These are phyloP conservation scores for Cenchrus purpureus DNA, from an alignment of 176 grass and related monocot genomes.

Conservation along the genomic window DNA sequence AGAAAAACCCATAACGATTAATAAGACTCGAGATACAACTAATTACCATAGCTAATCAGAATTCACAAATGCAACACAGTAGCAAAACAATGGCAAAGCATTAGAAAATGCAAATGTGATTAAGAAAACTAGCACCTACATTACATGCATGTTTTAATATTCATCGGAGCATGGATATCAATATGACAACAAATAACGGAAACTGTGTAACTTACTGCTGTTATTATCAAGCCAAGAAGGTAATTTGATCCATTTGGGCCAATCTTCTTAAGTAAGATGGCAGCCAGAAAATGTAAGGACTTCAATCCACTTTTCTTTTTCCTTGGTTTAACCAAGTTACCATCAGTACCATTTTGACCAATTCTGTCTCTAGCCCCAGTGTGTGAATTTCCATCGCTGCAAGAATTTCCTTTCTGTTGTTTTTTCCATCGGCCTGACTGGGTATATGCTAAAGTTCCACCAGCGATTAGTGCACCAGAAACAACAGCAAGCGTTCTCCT, in stretches of 20 bases:
- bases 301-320: constrained; percentile 66
- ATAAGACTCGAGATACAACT: background rate
- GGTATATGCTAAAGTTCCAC: constrained; percentile 78
- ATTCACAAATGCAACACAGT: background rate
- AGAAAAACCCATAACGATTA: background rate
- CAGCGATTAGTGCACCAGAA: constrained; percentile 78
- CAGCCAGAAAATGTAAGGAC: constrained; percentile 86
- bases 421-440: constrained; percentile 50
- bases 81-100: background rate
- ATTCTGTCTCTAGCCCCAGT: constrained; percentile 29
- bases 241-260: constrained; percentile 68
- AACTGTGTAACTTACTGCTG: constrained; percentile 56
- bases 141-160: constrained; percentile 9
- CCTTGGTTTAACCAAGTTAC: constrained; percentile 56
- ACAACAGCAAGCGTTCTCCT: constrained; percentile 77
- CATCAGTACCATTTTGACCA: constrained; percentile 54
- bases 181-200: constrained; percentile 17
- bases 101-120: constrained; percentile 7
- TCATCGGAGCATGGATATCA: background rate
- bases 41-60: background rate
- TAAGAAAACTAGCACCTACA: background rate
- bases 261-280: constrained; percentile 85
- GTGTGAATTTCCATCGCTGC: constrained; percentile 40
- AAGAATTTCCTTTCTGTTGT: constrained; percentile 26
- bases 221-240: constrained; percentile 72